phyloP scores from a whole-genome alignment of 768 basidiomycete species.

The Naganishia antarctica region DNA sequence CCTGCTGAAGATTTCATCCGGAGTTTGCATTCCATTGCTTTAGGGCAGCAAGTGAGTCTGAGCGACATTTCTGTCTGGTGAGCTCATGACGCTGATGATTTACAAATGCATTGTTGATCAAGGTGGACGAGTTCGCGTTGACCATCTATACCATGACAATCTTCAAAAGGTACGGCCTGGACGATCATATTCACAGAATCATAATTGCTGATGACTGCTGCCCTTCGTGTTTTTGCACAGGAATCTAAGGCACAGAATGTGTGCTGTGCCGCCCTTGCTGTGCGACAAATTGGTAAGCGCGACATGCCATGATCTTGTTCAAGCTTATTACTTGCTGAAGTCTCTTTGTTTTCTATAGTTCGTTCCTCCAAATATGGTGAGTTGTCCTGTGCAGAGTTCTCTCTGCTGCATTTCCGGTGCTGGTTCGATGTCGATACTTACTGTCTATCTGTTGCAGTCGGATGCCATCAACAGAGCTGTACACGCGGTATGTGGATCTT shows the following conservation, averaged over 20 bases:
- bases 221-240: conserved; percentile 16
- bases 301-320: not conserved
- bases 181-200: no score
- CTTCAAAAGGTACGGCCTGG: conserved; percentile 45
- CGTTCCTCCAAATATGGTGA: conserved; percentile 43
- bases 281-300: conserved; percentile 44
- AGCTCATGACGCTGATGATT: not conserved
- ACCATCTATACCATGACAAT: conserved; percentile 47
- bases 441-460: conserved; percentile 4
- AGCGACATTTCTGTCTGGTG: not conserved
- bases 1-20: conserved; percentile 41
- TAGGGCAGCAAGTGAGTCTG: conserved; percentile 38
- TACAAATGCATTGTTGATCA: not conserved
- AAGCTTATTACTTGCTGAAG: not conserved
- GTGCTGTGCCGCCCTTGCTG: conserved; percentile 32
- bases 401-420: no score
- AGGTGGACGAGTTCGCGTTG: conserved; percentile 42
- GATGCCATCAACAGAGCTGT: conserved; percentile 48
- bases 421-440: not conserved
- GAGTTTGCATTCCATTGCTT: conserved; percentile 40
- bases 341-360: conserved; percentile 21
- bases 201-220: no score
- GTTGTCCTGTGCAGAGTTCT: not conserved
- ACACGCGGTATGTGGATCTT: conserved; percentile 36
- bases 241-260: conserved; percentile 37